Evolutionary conservation across 805 yeast genomes (phyloP).

Genomic region (Spencermartinsiella europaea): DNA sequence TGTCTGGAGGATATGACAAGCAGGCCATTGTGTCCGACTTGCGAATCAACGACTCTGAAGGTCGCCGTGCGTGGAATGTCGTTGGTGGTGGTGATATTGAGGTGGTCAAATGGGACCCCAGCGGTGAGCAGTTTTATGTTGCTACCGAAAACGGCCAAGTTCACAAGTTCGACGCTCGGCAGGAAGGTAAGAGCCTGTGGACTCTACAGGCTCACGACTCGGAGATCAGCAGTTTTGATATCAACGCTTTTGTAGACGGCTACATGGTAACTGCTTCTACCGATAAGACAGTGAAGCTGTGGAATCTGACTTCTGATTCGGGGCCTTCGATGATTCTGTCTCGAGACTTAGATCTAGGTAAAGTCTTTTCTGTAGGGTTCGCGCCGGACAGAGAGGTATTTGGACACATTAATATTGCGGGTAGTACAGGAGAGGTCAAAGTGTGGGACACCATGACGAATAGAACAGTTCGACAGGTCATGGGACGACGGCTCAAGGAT

Average conservation of each 20-base stretch:
- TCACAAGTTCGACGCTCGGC: constrained; percentile 82
- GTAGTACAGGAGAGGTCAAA: constrained; percentile 76
- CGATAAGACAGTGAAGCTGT: constrained; percentile 77
- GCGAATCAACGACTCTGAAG: constrained; percentile 54
- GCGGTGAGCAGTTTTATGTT: constrained; percentile 56
- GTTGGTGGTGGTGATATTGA: constrained; percentile 77
- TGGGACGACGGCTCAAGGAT: constrained; percentile 37
- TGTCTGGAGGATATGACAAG: constrained; percentile 94
- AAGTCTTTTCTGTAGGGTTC: constrained; percentile 75
- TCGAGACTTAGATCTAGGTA: constrained; percentile 92
- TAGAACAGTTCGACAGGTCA: constrained; percentile 64
- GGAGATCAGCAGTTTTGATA: constrained; percentile 77
- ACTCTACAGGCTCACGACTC: constrained; percentile 95
- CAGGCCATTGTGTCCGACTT: constrained; percentile 74
- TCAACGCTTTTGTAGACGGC: constrained; percentile 63
- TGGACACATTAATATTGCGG: constrained; percentile 82
- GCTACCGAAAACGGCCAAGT: constrained; percentile 91
- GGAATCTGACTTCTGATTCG: constrained; percentile 61
- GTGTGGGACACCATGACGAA: constrained; percentile 91
- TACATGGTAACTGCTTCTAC: constrained; percentile 82
- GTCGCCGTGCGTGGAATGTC: constrained; percentile 62
- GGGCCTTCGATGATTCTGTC: constrained; percentile 83
- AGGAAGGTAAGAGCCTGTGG: constrained; percentile 71
- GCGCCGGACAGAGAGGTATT: constrained; percentile 84
- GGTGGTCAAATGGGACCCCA: constrained; percentile 64